Base-by-base conservation (phyloP, 352 stramenopile species). In the Thalassiosira livingstoniorum region DNA sequence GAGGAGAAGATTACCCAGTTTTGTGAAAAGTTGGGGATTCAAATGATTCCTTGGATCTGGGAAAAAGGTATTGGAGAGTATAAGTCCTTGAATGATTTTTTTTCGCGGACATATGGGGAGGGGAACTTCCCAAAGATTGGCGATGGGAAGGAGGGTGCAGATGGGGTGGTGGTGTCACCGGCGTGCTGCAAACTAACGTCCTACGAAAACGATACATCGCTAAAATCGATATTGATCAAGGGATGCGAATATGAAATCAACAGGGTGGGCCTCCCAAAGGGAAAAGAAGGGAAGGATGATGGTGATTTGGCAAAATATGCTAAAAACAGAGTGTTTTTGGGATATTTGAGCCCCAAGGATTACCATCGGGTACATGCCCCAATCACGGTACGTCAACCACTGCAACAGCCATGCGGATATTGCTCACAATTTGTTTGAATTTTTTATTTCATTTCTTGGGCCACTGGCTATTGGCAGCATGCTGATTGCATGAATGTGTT, bases 1-100 rank as follows among this genome's bases (percentile, higher is more conserved):
- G 35, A 35, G 23, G 25, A n/a, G 23, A 71, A 78, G 18, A 66
- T 87, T 27, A n/a, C 5, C 29, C 64, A 87, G 18, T 87, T 87
- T 64, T 87, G 80, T 39, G 53, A 74, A 32, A 47, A 65, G 57
- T 54, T 87, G n/a, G 42, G 54, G 39, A 85, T 87, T 47, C 70
- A 85, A 54, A 45, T 64, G 39, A 29, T 63, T n/a, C 80, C 80
- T 31, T 87, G 80, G 80, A 82, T 87, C 53, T 87, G 80, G 80
- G 75, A 84, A 45, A 82, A 84, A 42, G 0, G 42, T 4, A 37
- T 29, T 2, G 2, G 37, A 15, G 31, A 80, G 4, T 87, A 87
- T 51, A 63, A 5, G 2, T 87, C 64, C 18, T 65, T 87, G n/a
- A 87, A 87, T 70, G 80, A 87, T 62, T 87, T 87, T 43, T 87